Conservation (phyloP, 768 basidiomycete species). For the button mushroom (Agaricus bisporus) region DNA sequence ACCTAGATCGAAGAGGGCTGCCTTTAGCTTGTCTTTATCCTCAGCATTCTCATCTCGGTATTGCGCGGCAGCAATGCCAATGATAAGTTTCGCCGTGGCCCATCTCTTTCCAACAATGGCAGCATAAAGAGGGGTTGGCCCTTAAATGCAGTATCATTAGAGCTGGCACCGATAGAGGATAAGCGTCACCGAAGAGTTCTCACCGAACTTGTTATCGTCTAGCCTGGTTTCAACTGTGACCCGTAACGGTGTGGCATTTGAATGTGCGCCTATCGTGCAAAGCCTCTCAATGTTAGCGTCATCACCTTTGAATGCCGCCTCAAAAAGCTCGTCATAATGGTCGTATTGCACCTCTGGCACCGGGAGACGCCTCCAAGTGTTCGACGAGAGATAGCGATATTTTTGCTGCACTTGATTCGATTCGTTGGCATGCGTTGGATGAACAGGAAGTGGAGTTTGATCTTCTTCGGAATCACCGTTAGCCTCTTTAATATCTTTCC, state of each 20-base stretch:
- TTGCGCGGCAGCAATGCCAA: slow-evolving; percentile 52
- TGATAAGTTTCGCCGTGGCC: slow-evolving; percentile 52
- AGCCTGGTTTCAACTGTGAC: slow-evolving; percentile 32
- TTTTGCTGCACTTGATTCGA: background rate
- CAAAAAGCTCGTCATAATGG: slow-evolving; percentile 48
- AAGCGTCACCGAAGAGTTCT: background rate
- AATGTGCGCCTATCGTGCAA: slow-evolving; percentile 40
- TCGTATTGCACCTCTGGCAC: slow-evolving; percentile 28
- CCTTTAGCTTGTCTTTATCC: slow-evolving; percentile 27
- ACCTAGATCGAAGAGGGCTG: slow-evolving; percentile 30
- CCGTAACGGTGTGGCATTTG: slow-evolving; percentile 28
- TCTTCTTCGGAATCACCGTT: background rate
- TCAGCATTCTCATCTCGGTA: slow-evolving; percentile 34
- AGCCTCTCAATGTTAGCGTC: slow-evolving; percentile 43
- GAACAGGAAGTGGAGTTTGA: background rate
- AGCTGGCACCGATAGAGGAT: background rate
- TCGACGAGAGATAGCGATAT: slow-evolving; percentile 12
- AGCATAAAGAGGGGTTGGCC: slow-evolving; percentile 43
- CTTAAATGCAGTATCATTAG: slow-evolving; percentile 18
- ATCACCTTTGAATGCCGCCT: slow-evolving; percentile 49
- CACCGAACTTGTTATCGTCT: slow-evolving; percentile 19
- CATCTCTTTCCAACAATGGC: slow-evolving; percentile 45
- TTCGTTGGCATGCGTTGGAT: too few species aligned
- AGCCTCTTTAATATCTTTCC: background rate
- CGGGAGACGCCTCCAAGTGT: slow-evolving; percentile 18